Base-by-base conservation (phyloP, 106 monocot species). In the Posidonia australis region DNA sequence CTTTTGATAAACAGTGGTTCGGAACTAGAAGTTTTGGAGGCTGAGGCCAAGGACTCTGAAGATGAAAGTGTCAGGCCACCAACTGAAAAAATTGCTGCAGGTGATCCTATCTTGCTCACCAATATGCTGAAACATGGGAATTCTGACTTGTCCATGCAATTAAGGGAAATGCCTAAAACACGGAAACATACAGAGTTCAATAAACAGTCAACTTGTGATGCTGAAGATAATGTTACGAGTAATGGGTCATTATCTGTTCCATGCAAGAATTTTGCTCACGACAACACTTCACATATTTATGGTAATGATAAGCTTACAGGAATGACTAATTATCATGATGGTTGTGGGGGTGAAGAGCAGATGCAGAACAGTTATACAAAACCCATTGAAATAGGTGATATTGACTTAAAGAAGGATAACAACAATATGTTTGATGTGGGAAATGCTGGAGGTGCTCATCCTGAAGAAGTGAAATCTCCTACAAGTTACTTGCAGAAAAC, bases 41-140 rank as follows among this genome's bases (percentile, higher is more conserved):
- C 84, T 53, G 77, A 90, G 58, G 94, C 84, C 51, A 82, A 61
- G 74, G 90, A 96, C 56, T 82, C 94, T 21, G 89, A 96, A 57
- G 90, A 96, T 18, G 31, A 66, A 66, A 36, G 10, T 21, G 32
- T 16, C 1, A 28, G 9, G n/a, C 9, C 48, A 18, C 26, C 52
- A 9, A 51, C 30, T 16, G 24, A 21, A 49, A 66, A 22, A 30
- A 31, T 14, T 17, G 18, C 16, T 13, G 13, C 7, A 2, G 46
- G 5, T 64, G 64, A 24, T 46, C 4, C 25, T 13, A 26, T 24
- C 11, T 4, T 11, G 14, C 45, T 10, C 5, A 64, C 20, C 0
- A 25, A 26, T 26, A 24, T 47, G 22, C 24, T 5, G 7, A 64
- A 26, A 10, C 46, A 13, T 64, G 46, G 46, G 36, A 26, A 17